phyloP scores from a whole-genome alignment of 805 yeast species.

The Myxozyma geophila region DNA sequence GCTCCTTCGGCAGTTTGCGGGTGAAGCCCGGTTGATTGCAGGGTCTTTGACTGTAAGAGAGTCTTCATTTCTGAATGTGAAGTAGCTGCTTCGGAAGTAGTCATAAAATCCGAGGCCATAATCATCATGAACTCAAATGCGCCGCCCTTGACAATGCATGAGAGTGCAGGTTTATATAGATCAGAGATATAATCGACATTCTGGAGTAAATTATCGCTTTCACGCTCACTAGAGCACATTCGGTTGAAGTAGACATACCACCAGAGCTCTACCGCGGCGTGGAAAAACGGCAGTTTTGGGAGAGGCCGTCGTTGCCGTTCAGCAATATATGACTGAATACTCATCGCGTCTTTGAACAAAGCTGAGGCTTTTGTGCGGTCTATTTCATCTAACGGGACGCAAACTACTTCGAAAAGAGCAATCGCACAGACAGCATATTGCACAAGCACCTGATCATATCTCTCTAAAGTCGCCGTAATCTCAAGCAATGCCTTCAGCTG shows the following conservation, averaged over 20 bases:
- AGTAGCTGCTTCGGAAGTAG: constrained; percentile 18
- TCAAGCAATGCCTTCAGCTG: constrained; percentile 51
- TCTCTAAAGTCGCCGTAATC: constrained; percentile 55
- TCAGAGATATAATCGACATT: constrained; percentile 37
- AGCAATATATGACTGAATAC: constrained; percentile 17
- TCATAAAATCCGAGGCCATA: constrained; percentile 44
- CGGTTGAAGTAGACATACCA: constrained; percentile 38
- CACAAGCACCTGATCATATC: constrained; percentile 66
- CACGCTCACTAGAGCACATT: constrained; percentile 34
- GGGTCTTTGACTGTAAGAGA: constrained; percentile 24
- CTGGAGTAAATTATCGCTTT: constrained; percentile 1
- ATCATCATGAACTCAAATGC: constrained; percentile 48
- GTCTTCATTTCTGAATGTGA: constrained; percentile 39
- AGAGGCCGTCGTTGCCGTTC: constrained; percentile 17
- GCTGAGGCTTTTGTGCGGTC: background rate
- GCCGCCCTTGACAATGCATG: constrained; percentile 45
- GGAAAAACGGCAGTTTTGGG: constrained; percentile 28
- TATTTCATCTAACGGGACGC: constrained; percentile 11
- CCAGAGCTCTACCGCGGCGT: constrained; percentile 35
- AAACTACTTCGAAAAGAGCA: constrained; percentile 20
- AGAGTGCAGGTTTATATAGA: constrained; percentile 38
- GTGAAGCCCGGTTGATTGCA: background rate
- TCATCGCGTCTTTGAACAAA: constrained; percentile 25
- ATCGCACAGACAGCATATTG: constrained; percentile 60
- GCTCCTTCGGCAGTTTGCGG: background rate